A percentile compares a stretch with the other conserved stretches of the same genome.
Conservation (phyloP, 2,329 filamentous ascomycete species). For the Xylariales sp. region DNA sequence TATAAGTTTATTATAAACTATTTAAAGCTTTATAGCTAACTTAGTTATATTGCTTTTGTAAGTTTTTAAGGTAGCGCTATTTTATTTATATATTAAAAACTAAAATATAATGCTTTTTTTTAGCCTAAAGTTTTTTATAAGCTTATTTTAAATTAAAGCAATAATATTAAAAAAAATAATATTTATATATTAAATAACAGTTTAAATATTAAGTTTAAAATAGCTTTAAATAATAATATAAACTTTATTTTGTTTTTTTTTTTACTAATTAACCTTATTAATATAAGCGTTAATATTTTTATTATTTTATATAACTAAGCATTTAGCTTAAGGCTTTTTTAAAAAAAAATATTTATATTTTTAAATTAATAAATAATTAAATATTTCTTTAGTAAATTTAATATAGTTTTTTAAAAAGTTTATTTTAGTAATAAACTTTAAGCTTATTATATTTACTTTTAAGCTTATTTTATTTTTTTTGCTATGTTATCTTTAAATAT, state of each 20-base stretch:
- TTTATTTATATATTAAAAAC: background rate
- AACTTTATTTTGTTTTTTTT: background rate
- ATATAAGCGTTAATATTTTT: background rate
- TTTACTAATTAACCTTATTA: too few species aligned
- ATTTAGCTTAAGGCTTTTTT: background rate
- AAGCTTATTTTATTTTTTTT: background rate
- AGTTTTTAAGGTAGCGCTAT: background rate
- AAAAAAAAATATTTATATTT: background rate
- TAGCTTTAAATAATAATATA: background rate
- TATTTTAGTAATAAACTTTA: background rate
- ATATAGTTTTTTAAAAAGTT: background rate
- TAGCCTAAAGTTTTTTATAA: too few species aligned
- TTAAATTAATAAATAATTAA: background rate
- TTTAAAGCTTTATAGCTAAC: background rate
- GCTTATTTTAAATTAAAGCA: background rate
- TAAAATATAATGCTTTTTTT: background rate
- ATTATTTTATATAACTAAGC: background rate
- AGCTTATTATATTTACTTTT: background rate
- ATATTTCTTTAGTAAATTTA: background rate
- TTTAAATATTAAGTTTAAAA: background rate
- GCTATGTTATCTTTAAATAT: background rate
- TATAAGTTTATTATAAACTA: background rate
- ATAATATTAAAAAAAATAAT: background rate
- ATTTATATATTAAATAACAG: background rate
- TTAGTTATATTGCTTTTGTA: background rate